These are phyloP conservation scores for Eucalyptus paniculata DNA, from an alignment of 345 rosid species.

Conservation along the genomic window DNA sequence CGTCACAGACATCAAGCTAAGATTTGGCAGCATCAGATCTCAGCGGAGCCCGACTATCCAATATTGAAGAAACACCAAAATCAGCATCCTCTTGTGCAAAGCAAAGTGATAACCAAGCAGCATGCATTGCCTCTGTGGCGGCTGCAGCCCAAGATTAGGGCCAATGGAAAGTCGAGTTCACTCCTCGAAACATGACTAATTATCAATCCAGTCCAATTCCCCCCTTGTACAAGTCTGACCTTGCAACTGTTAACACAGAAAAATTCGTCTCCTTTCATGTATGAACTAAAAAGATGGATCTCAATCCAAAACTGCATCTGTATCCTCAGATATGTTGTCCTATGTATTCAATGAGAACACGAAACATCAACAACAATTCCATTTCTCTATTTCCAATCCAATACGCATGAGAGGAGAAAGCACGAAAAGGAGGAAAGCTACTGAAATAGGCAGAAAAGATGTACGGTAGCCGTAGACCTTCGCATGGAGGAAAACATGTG, in stretches of 20 bases:
- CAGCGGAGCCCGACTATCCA: neutral
- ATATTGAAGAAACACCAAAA: neutral
- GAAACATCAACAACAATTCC: neutral
- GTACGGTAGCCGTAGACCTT: neutral
- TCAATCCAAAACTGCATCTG: neutral
- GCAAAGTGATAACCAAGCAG: neutral
- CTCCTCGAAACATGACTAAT: neutral
- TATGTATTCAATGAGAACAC: neutral
- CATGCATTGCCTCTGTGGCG: neutral
- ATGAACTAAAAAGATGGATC: neutral
- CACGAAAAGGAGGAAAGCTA: neutral
- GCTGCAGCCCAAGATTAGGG: neutral
- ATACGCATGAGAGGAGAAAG: neutral
- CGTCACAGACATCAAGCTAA: neutral
- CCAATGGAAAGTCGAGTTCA: neutral
- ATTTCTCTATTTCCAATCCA: neutral
- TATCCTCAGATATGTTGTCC: neutral
- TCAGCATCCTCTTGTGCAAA: neutral
- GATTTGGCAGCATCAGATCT: neutral
- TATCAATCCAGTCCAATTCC: neutral
- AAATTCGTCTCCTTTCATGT: neutral
- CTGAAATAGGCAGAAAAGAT: neutral
- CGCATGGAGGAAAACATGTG: neutral
- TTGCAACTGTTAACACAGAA: neutral
- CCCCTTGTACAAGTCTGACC: neutral